These are phyloP conservation scores for Syncephalis fuscata DNA, from an alignment of 371 early-diverging fungal genomes.

Conservation along the genomic window DNA sequence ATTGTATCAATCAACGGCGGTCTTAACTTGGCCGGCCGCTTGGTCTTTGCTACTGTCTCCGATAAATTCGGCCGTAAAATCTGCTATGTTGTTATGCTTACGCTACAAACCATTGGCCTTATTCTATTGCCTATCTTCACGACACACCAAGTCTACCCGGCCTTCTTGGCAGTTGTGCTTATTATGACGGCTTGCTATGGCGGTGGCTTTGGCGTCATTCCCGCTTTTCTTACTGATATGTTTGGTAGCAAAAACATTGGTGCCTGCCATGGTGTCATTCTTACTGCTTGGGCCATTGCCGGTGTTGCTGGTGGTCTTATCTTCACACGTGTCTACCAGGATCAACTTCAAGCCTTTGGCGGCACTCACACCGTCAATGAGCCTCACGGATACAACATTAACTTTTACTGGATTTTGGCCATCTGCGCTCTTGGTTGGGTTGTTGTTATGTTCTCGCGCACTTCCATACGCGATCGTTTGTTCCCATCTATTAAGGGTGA, in stretches of 20 bases:
- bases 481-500: constrained; percentile 11
- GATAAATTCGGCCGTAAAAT: constrained; percentile 39
- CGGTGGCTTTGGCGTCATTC: constrained; percentile 48
- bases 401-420: constrained; percentile 14
- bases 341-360: background rate
- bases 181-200: constrained; percentile 32
- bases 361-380: constrained; percentile 7
- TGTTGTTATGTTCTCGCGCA: constrained; percentile 11
- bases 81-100: constrained; percentile 28
- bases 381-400: constrained; percentile 7
- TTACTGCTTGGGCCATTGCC: constrained; percentile 43
- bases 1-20: constrained; percentile 40
- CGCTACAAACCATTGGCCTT: constrained; percentile 23
- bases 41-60: constrained; percentile 29
- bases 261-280: constrained; percentile 31
- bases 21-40: constrained; percentile 41
- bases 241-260: constrained; percentile 47
- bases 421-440: constrained; percentile 10
- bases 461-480: constrained; percentile 11
- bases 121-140: constrained; percentile 27
- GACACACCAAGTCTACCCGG: constrained; percentile 22
- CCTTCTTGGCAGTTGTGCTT: constrained; percentile 27
- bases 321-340: constrained; percentile 35
- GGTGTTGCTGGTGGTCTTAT: constrained; percentile 39
- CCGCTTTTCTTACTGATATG: constrained; percentile 47